Evolutionary conservation across 164 flowering plant species (phyloP).

Genomic region (Pachysandra terminalis): DNA sequence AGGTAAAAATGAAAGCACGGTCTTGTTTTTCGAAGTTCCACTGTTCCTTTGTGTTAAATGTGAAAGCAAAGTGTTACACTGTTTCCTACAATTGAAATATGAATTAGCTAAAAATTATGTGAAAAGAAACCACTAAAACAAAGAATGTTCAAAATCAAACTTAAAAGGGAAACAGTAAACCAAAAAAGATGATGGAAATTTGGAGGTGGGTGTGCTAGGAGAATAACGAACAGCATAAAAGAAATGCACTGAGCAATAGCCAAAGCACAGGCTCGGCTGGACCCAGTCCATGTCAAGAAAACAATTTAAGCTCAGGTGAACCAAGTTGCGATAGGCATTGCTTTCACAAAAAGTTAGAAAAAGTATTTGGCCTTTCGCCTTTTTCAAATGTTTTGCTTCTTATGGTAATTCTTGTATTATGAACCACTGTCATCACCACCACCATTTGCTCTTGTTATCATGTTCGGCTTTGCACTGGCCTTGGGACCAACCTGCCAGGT

Average conservation of each 20-base stretch:
- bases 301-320: not conserved
- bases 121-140: not conserved
- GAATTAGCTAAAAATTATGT: not conserved
- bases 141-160: no score
- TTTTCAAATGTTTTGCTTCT: no score
- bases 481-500: conserved; percentile 15
- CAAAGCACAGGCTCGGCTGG: conserved; percentile 7
- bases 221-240: no score
- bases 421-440: conserved; percentile 4
- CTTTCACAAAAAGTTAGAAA: conserved; percentile 9
- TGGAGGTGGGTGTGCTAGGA: not conserved
- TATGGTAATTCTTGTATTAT: not conserved
- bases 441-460: no score
- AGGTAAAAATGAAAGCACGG: no score
- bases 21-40: no score
- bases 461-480: conserved; percentile 5
- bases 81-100: not conserved
- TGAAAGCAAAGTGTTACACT: not conserved
- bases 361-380: not conserved
- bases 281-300: conserved; percentile 10
- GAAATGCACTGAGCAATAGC: no score
- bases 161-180: not conserved
- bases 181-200: not conserved
- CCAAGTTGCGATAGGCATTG: conserved; percentile 17
- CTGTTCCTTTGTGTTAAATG: not conserved